Base-by-base conservation (phyloP, 163 green algal genomes). In the Volvox carteri region DNA sequence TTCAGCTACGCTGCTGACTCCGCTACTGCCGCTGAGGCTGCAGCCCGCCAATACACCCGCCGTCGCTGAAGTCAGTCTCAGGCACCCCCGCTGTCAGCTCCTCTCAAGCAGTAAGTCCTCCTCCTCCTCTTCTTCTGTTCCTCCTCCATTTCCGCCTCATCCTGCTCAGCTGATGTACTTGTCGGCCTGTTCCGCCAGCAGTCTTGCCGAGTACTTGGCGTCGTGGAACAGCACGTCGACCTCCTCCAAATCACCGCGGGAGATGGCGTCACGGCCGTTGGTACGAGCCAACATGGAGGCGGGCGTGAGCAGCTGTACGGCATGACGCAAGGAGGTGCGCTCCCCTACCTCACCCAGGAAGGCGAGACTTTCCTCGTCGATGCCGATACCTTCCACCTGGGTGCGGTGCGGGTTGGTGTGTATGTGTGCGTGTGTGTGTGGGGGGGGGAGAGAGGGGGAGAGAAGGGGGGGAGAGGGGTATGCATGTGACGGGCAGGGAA, bases 301-400 rank as follows among this genome's bases (percentile, higher is more conserved):
- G 2, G 98, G 98, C 39, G 97, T 98, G 1, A 99, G 93, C 79
- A 99, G 96, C 94, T 98, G 97, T 83, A 98, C 97, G 23, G 96
- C 96, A 91, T 99, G 98, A 41, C 98, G 92, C 73, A 99, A 91
- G 11, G 91, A 96, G 4, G 97, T 98, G 39, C 91, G 70, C 88
- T 99, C 97, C 2, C 94, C 97, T 62, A 99, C 83, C 76, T 98
- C 94, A 2, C 96, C 98, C 30, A 99, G 92, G 73, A 92, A 95
- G 0, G 96, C 96, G 30, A 99, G 90, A 14, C 91, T 95, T 25
- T 97, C 97, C 80, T 98, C 97, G 52, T 94, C 88, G 76, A 93
- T 92, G 30, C 75, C 85, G n/a, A 94, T 92, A 76, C 90, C 86
- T 72, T 94, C 92, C 0, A 94, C 90, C 90, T 93, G 72, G 19